Evolutionary conservation across 768 basidiomycete species (phyloP).

Genomic region (Amanita phalloides): DNA sequence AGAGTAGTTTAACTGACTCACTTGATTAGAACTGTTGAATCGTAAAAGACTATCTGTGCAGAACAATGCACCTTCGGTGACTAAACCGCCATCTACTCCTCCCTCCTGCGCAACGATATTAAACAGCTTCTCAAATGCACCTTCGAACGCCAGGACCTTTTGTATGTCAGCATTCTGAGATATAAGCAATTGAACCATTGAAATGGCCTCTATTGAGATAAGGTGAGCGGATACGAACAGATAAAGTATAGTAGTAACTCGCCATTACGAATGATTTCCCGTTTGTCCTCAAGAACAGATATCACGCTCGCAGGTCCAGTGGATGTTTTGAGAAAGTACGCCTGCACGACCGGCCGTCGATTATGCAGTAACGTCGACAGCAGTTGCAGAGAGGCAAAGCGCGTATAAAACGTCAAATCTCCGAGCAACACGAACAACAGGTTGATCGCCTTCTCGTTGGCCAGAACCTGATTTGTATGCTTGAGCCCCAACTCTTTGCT

Average conservation of each 20-base stretch:
- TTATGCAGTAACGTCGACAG: constrained; percentile 74
- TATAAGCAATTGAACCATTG: constrained; percentile 71
- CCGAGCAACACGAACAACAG: constrained; percentile 67
- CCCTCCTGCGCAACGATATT: constrained; percentile 80
- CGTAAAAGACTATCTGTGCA: constrained; percentile 82
- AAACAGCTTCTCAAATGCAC: constrained; percentile 93
- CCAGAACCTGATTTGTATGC: constrained; percentile 74
- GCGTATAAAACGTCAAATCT: constrained; percentile 73
- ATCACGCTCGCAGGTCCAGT: constrained; percentile 68
- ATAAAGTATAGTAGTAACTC: constrained; percentile 13
- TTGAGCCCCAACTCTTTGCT: constrained; percentile 69
- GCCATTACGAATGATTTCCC: constrained; percentile 89
- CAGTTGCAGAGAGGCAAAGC: constrained; percentile 77
- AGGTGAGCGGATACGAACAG: neutral
- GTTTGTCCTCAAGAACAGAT: constrained; percentile 68
- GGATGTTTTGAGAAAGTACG: constrained; percentile 83
- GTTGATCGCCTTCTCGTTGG: constrained; percentile 61
- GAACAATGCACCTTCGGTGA: constrained; percentile 75
- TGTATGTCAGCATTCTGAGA: constrained; percentile 89
- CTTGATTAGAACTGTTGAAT: constrained; percentile 94
- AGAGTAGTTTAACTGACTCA: constrained; percentile 19
- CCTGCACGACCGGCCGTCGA: constrained; percentile 71
- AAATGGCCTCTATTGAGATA: constrained; percentile 54
- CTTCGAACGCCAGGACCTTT: constrained; percentile 93
- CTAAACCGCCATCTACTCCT: constrained; percentile 84